These are phyloP conservation scores for Lycium ferocissimum DNA, from an alignment of 257 asterid genomes.

Conservation along the genomic window DNA sequence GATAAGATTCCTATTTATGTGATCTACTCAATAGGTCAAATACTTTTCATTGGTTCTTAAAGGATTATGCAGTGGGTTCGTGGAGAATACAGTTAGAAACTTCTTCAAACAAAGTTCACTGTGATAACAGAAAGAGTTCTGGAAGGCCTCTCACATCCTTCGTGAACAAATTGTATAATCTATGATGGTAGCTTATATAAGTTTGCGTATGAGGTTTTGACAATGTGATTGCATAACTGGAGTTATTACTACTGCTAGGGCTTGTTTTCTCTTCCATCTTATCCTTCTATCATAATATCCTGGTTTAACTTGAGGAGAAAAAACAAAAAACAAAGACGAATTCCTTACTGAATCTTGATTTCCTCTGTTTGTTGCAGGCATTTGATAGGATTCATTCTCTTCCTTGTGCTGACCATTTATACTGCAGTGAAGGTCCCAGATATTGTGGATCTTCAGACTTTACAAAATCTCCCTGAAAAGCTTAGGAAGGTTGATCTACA, in stretches of 20 bases:
- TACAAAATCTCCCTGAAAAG: slow-evolving; percentile 67
- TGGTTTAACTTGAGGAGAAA: not conserved
- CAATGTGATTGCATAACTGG: not conserved
- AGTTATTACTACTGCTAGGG: not conserved
- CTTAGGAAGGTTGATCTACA: slow-evolving; percentile 79
- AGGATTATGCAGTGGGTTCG: not conserved
- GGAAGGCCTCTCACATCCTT: slow-evolving; percentile 19
- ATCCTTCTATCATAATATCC: not conserved
- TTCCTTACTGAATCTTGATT: slow-evolving; percentile 18
- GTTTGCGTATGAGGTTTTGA: not conserved
- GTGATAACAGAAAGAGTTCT: not conserved
- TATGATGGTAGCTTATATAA: not conserved
- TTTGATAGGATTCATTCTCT: slow-evolving; percentile 95
- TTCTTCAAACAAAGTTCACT: not conserved
- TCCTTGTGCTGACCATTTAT: slow-evolving; percentile 85
- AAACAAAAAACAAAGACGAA: not conserved
- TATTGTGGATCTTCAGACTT: slow-evolving; percentile 69
- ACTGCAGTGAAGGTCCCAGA: slow-evolving; percentile 84
- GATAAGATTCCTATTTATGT: not conserved
- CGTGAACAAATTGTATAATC: not conserved
- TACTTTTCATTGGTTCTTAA: not conserved
- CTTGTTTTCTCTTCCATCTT: not conserved
- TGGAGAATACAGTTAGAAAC: not conserved
- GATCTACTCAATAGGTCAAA: not conserved
- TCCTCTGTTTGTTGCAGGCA: slow-evolving; percentile 66